A percentile compares a stretch with the other conserved stretches of the same genome.
phyloP scores from a whole-genome alignment of 1,139 yeast genomes.

The Insectozyma bohioensis region DNA sequence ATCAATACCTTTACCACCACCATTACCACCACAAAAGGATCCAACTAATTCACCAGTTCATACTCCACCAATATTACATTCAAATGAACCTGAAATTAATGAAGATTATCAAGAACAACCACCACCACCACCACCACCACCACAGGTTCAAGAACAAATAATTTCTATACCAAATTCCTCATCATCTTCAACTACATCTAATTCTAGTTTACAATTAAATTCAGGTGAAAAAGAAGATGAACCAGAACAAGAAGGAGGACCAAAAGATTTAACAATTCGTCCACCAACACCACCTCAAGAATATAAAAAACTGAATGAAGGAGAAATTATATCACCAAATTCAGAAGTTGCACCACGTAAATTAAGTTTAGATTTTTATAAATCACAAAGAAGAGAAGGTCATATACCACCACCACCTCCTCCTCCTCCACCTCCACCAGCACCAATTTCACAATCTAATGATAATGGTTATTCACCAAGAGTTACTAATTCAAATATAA shows the following conservation, averaged over 20 bases:
- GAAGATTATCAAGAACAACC: not conserved
- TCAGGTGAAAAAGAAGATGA: slow-evolving; percentile 5
- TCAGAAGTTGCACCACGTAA: slow-evolving; percentile 1
- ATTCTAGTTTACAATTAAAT: too few species aligned
- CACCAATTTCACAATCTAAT: not conserved
- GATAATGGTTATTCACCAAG: not conserved
- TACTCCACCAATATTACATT: not conserved
- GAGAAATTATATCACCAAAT: slow-evolving; percentile 3
- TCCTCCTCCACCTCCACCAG: slow-evolving; percentile 4
- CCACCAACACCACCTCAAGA: slow-evolving; percentile 8
- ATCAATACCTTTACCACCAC: not conserved
- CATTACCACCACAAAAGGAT: not conserved
- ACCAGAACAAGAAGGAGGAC: not conserved
- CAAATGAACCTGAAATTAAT: not conserved
- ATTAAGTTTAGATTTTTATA: slow-evolving; percentile 8
- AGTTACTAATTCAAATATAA: not conserved
- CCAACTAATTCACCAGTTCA: not conserved
- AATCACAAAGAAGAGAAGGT: not conserved
- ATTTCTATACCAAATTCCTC: too few species aligned
- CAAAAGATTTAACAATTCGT: slow-evolving; percentile 1
- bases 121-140: too few species aligned
- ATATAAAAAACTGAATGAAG: slow-evolving; percentile 1
- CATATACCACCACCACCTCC: slow-evolving; percentile 4
- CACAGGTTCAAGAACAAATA: too few species aligned
- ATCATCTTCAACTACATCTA: too few species aligned